Evolutionary conservation across 2,329 filamentous ascomycete genomes (phyloP).

Genomic region (Colletotrichum endophyticum): DNA sequence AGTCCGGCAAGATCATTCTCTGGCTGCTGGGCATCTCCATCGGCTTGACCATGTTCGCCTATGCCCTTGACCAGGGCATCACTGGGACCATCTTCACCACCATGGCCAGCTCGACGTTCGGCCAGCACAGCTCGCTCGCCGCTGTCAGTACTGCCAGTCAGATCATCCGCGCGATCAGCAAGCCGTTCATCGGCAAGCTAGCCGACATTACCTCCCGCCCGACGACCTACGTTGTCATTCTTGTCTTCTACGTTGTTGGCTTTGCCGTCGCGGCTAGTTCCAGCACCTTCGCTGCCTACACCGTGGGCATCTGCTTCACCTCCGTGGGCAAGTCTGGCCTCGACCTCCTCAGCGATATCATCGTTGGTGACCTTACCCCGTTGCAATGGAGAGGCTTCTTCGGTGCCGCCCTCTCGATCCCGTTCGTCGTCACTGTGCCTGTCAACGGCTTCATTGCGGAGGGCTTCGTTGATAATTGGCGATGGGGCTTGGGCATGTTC

Average conservation of each 20-base stretch:
- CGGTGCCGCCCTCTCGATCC: conserved; percentile 27
- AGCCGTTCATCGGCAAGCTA: conserved; percentile 42
- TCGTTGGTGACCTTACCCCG: conserved; percentile 39
- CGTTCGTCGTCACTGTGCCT: conserved; percentile 40
- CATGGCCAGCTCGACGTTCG: conserved; percentile 38
- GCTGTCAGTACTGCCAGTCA: conserved; percentile 36
- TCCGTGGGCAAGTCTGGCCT: conserved; percentile 41
- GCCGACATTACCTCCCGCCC: conserved; percentile 42
- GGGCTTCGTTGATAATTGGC: conserved; percentile 51
- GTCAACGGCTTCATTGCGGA: conserved; percentile 47
- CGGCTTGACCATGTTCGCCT: conserved; percentile 42
- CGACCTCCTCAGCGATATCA: conserved; percentile 40
- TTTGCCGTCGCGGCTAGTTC: conserved; percentile 37
- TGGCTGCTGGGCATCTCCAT: conserved; percentile 38
- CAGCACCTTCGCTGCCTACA: conserved; percentile 35
- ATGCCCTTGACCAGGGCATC: conserved; percentile 42
- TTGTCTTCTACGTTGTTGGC: conserved; percentile 41
- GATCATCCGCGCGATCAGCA: conserved; percentile 42
- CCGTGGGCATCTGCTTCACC: conserved; percentile 39
- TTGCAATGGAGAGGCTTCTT: conserved; percentile 42
- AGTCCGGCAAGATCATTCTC: conserved; percentile 35
- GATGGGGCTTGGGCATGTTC: conserved; percentile 69
- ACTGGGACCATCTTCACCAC: conserved; percentile 37
- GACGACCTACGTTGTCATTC: conserved; percentile 42
- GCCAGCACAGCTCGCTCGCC: conserved; percentile 33